These are phyloP conservation scores for Beta vulgaris DNA, from an alignment of 148 eudicot genomes.

Conservation along the genomic window DNA sequence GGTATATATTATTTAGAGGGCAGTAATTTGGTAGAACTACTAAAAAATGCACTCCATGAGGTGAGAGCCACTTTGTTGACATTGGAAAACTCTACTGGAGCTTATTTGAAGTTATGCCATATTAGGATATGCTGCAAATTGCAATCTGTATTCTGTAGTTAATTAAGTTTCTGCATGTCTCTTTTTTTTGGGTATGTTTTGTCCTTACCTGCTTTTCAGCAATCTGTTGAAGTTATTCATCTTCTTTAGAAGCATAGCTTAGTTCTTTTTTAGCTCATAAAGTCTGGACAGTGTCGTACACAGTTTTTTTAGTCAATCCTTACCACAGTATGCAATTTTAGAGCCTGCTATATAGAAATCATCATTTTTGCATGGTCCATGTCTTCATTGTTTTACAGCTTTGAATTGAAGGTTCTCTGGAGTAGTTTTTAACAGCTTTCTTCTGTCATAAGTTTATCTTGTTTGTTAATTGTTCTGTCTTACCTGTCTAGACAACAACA, in stretches of 20 bases:
- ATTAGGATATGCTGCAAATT: not conserved
- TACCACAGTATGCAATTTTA: not conserved
- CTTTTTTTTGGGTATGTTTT: not conserved
- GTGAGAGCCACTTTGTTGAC: not conserved
- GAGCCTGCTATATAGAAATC: not conserved
- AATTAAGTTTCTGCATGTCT: not conserved
- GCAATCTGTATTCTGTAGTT: too few relatives aligned
- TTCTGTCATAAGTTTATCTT: not conserved
- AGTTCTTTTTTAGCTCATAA: not conserved
- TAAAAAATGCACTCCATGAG: not conserved
- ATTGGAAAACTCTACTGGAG: not conserved
- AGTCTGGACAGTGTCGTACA: not conserved
- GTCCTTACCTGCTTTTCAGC: not conserved
- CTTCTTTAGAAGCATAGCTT: not conserved
- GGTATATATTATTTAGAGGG: not conserved
- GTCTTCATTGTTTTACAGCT: not conserved
- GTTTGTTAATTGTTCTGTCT: slow-evolving; percentile 2
- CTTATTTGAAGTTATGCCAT: not conserved
- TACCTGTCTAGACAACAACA: slow-evolving; percentile 60
- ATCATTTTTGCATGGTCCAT: not conserved
- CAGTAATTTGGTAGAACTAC: not conserved
- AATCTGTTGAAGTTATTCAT: not conserved
- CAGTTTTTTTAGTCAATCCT: not conserved
- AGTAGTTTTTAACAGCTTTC: slow-evolving; percentile 7
- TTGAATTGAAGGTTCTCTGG: not conserved